Conservation (phyloP, 257 asterid genomes). For the Fraxinus cuspidata region DNA sequence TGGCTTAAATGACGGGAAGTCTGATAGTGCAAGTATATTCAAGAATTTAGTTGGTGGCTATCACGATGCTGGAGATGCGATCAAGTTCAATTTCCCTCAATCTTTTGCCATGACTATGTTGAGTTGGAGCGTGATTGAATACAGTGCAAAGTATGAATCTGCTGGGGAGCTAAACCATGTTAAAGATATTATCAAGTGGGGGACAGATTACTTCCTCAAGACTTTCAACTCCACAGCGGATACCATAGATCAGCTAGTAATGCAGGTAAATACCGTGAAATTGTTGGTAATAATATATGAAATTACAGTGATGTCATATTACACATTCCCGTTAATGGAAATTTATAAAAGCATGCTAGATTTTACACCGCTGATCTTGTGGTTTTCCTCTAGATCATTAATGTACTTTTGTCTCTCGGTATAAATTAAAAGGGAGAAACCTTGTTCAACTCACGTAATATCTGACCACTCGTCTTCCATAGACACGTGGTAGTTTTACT, state of each 20-base stretch:
- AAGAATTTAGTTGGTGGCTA: slow-evolving; percentile 85
- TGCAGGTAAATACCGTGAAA: slow-evolving; percentile 57
- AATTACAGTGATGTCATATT: not conserved
- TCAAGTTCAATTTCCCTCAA: slow-evolving; percentile 83
- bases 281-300: not conserved
- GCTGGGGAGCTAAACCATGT: slow-evolving; percentile 93
- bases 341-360: slow-evolving; percentile 8
- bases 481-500: not conserved
- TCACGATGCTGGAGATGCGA: slow-evolving; percentile 97
- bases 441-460: not conserved
- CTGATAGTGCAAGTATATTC: slow-evolving; percentile 47
- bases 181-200: slow-evolving; percentile 95
- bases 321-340: not conserved
- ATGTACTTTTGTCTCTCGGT: not conserved
- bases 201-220: slow-evolving; percentile 91
- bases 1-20: slow-evolving; percentile 66
- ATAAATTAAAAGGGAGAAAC: not conserved
- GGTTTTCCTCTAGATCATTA: too few relatives aligned
- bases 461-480: not conserved
- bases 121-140: slow-evolving; percentile 98
- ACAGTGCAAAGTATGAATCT: slow-evolving; percentile 80
- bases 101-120: slow-evolving; percentile 94
- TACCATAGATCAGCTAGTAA: slow-evolving; percentile 57
- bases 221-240: slow-evolving; percentile 92
- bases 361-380: not conserved